Conservation (phyloP, 2,329 filamentous ascomycete genomes). For the Pezicula carpinea region DNA sequence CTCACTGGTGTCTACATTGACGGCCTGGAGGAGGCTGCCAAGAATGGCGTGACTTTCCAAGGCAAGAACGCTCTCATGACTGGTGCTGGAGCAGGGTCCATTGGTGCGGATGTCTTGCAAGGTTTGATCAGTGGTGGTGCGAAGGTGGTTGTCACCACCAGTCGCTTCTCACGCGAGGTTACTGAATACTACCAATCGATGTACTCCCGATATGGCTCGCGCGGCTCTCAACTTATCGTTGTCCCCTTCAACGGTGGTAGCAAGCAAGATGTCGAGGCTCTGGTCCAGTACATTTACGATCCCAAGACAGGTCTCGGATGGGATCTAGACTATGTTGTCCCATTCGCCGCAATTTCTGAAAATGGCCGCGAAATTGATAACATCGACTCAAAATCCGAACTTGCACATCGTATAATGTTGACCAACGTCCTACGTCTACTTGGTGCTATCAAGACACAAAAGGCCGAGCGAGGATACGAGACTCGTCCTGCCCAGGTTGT, state of each 20-base stretch:
- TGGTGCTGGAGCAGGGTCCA: slow-evolving; percentile 94
- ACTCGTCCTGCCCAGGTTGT: slow-evolving; percentile 96
- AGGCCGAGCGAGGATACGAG: slow-evolving; percentile 81
- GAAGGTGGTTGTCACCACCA: slow-evolving; percentile 94
- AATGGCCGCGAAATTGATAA: slow-evolving; percentile 95
- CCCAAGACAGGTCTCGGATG: slow-evolving; percentile 93
- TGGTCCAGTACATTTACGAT: slow-evolving; percentile 96
- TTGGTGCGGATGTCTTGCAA: slow-evolving; percentile 93
- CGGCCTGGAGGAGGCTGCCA: slow-evolving; percentile 83
- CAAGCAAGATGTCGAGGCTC: slow-evolving; percentile 93
- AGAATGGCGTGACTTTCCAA: slow-evolving; percentile 82
- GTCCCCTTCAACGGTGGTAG: slow-evolving; percentile 99
- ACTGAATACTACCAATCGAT: slow-evolving; percentile 99
- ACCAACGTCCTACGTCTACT: slow-evolving; percentile 93
- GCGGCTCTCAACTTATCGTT: slow-evolving; percentile 93
- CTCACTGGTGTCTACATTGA: slow-evolving; percentile 90
- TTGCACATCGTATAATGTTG: slow-evolving; percentile 98
- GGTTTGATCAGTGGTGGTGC: slow-evolving; percentile 95
- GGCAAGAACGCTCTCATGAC: slow-evolving; percentile 98
- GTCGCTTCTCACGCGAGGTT: slow-evolving; percentile 91
- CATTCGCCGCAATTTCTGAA: slow-evolving; percentile 96
- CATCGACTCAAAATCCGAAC: slow-evolving; percentile 95
- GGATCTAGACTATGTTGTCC: slow-evolving; percentile 94
- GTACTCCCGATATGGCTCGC: slow-evolving; percentile 90
- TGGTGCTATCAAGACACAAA: slow-evolving; percentile 86